Conservation (phyloP, 768 basidiomycete genomes). For the Mycena vitilis region DNA sequence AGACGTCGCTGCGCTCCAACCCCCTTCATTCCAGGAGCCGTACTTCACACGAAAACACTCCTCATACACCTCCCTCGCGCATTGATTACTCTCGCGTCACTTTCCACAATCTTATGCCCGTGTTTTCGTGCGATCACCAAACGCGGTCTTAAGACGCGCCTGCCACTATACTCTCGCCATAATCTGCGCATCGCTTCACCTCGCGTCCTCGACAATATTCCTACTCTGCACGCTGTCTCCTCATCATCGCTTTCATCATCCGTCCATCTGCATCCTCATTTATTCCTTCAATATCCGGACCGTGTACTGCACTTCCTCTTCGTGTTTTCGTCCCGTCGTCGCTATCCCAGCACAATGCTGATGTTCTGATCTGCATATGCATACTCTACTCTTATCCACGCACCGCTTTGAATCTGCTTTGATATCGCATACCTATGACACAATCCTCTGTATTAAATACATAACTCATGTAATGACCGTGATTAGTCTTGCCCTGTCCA, state of each 20-base stretch:
- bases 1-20: conserved; percentile 62
- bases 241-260: conserved; percentile 13
- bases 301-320: conserved; percentile 30
- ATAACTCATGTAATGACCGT: not conserved
- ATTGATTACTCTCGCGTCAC: conserved; percentile 62
- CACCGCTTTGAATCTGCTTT: conserved; percentile 12
- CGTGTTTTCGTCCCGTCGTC: conserved; percentile 31
- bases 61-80: conserved; percentile 49
- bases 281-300: conserved; percentile 24
- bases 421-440: conserved; percentile 18
- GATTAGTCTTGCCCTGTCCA: no score
- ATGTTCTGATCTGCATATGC: conserved; percentile 19
- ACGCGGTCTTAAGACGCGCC: conserved; percentile 44
- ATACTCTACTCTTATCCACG: conserved; percentile 16
- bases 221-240: conserved; percentile 19
- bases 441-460: conserved; percentile 25
- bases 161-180: conserved; percentile 38
- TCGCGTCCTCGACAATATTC: conserved; percentile 29
- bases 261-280: conserved; percentile 29
- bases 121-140: conserved; percentile 53
- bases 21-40: conserved; percentile 51
- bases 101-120: conserved; percentile 74
- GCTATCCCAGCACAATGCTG: conserved; percentile 34
- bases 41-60: conserved; percentile 35
- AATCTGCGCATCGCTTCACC: conserved; percentile 31